Evolutionary conservation across 2,329 filamentous ascomycete species (phyloP).

Genomic region (Chalara sp.): DNA sequence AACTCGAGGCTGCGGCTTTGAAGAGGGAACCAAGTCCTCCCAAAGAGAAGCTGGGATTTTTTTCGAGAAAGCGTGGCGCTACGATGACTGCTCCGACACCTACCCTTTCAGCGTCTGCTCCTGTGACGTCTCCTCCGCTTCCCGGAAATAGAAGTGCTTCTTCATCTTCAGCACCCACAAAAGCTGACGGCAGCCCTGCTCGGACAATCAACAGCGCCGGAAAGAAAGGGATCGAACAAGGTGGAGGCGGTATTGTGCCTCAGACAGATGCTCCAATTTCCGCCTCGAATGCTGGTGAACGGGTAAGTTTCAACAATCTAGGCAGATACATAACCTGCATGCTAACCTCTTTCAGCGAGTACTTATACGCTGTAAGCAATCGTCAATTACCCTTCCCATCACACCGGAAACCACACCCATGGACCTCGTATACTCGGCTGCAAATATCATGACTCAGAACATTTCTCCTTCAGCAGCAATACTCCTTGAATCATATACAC

Average conservation of each 20-base stretch:
- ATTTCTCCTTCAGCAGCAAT: slow-evolving; percentile 62
- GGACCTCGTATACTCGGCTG: slow-evolving; percentile 65
- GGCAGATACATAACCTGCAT: slow-evolving; percentile 14
- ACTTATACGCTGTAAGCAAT: slow-evolving; percentile 64
- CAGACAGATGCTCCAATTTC: slow-evolving; percentile 71
- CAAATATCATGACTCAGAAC: slow-evolving; percentile 53
- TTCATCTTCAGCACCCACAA: background rate
- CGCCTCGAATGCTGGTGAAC: slow-evolving; percentile 72
- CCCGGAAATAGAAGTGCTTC: background rate
- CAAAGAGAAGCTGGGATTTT: slow-evolving; percentile 24
- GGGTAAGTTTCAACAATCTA: slow-evolving; percentile 44
- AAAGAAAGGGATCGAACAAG: slow-evolving; percentile 16
- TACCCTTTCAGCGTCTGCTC: background rate
- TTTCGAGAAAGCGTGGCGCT: slow-evolving; percentile 19
- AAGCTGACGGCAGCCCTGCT: no score
- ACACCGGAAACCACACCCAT: slow-evolving; percentile 66
- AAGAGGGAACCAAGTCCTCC: slow-evolving; percentile 11
- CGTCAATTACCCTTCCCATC: slow-evolving; percentile 64
- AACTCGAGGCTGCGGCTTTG: slow-evolving; percentile 22
- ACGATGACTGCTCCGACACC: slow-evolving; percentile 13
- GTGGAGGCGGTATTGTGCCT: slow-evolving; percentile 32
- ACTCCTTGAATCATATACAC: slow-evolving; percentile 69
- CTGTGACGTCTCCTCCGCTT: background rate
- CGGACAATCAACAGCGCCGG: no score
- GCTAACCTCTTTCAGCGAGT: slow-evolving; percentile 47